Percentiles rank a stretch among this genome's conserved stretches.
Evolutionary conservation across 768 basidiomycete species (phyloP).

Genomic region (Mrakia hoshinonis): DNA sequence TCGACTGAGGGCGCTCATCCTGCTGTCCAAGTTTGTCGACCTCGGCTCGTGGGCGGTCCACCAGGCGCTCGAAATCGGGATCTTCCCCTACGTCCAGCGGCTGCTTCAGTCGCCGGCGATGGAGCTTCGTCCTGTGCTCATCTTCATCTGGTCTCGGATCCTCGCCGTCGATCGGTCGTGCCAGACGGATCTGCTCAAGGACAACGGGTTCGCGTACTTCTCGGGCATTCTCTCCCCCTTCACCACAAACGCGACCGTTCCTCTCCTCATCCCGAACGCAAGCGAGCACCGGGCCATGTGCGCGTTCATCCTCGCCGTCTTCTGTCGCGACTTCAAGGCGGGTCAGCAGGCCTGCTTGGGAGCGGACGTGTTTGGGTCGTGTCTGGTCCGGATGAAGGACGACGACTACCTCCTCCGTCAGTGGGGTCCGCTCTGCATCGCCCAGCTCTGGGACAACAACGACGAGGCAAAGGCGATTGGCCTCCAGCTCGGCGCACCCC

Average conservation of each 20-base stretch:
- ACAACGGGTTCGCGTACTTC: slow-evolving; percentile 49
- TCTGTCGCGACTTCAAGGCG: slow-evolving; percentile 76
- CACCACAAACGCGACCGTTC: slow-evolving; percentile 48
- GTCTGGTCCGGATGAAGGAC: slow-evolving; percentile 73
- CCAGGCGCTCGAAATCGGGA: slow-evolving; percentile 88
- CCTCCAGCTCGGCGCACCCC: slow-evolving; percentile 26
- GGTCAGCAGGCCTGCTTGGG: slow-evolving; percentile 77
- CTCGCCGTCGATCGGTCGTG: slow-evolving; percentile 91
- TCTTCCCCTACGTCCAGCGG: slow-evolving; percentile 97
- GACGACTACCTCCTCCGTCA: slow-evolving; percentile 87
- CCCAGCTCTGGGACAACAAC: slow-evolving; percentile 77
- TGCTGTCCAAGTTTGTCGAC: slow-evolving; percentile 94
- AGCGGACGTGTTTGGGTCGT: slow-evolving; percentile 65
- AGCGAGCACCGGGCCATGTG: slow-evolving; percentile 98
- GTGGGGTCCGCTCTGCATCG: slow-evolving; percentile 88
- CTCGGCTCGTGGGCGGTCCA: slow-evolving; percentile 98
- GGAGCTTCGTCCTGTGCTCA: slow-evolving; percentile 91
- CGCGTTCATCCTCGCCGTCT: slow-evolving; percentile 83
- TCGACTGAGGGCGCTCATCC: slow-evolving; percentile 85
- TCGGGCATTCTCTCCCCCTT: slow-evolving; percentile 39
- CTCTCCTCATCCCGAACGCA: slow-evolving; percentile 66
- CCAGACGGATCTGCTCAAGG: slow-evolving; percentile 78
- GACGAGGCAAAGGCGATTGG: slow-evolving; percentile 69
- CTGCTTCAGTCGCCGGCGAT: slow-evolving; percentile 87
- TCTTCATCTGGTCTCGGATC: slow-evolving; percentile 98